phyloP scores from a whole-genome alignment of 83 land plant species.

The Thuja plicata region DNA sequence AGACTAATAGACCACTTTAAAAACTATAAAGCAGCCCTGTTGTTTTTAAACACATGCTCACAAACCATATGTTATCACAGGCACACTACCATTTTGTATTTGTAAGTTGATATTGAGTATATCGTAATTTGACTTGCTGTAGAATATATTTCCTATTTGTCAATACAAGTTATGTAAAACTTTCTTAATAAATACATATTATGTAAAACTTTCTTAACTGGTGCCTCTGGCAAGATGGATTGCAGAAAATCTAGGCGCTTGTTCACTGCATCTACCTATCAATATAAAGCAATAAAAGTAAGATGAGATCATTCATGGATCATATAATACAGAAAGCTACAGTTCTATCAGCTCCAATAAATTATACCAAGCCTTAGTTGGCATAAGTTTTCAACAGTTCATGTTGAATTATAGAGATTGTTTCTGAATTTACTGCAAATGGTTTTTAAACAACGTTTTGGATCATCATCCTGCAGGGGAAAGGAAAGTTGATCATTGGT shows the following conservation, averaged over 20 bases:
- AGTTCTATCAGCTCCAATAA: neutral
- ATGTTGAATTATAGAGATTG: too few relatives aligned
- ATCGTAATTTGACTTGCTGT: too few relatives aligned
- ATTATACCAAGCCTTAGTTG: neutral
- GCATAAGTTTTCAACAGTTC: too few relatives aligned
- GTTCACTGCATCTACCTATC: constrained; percentile 11
- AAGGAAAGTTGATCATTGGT: too few relatives aligned
- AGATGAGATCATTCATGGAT: neutral
- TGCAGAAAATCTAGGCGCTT: constrained; percentile 11
- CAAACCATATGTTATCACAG: neutral
- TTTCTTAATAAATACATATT: neutral
- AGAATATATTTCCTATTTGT: too few relatives aligned
- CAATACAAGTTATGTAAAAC: neutral
- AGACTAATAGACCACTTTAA: neutral
- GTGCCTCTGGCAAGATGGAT: constrained; percentile 3
- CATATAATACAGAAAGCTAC: neutral
- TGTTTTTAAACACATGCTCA: neutral
- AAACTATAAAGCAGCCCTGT: neutral
- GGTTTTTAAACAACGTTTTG: too few relatives aligned
- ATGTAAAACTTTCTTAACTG: constrained; percentile 2
- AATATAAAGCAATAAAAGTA: neutral
- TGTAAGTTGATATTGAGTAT: neutral
- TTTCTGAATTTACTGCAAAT: too few relatives aligned
- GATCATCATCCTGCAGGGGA: too few relatives aligned
- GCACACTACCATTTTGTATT: neutral